These are phyloP conservation scores for Suillus placidus DNA, from an alignment of 768 basidiomycete genomes.

Conservation along the genomic window DNA sequence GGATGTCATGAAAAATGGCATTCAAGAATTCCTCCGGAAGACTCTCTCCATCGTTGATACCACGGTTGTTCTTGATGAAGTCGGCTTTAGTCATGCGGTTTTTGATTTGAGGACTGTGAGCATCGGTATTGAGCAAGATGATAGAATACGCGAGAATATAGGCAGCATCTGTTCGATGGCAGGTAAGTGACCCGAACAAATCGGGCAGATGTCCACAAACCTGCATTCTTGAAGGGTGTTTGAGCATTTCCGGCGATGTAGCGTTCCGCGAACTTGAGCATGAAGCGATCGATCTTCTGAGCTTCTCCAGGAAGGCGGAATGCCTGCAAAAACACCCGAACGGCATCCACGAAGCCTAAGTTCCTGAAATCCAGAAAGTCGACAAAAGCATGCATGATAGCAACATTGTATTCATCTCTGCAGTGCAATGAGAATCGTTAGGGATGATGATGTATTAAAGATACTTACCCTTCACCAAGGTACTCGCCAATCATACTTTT, in stretches of 20 bases:
- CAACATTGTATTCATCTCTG: slow-evolving; percentile 88
- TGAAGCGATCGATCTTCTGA: slow-evolving; percentile 98
- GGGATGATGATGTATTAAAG: neutral
- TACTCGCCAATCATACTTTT: slow-evolving; percentile 98
- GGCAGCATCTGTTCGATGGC: slow-evolving; percentile 66
- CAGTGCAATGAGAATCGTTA: slow-evolving; percentile 4
- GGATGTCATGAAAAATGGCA: slow-evolving; percentile 88
- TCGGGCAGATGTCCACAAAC: slow-evolving; percentile 45
- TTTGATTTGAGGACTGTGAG: slow-evolving; percentile 94
- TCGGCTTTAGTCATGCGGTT: slow-evolving; percentile 90
- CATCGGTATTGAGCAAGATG: slow-evolving; percentile 97
- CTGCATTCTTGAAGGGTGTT: slow-evolving; percentile 92
- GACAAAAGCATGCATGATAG: slow-evolving; percentile 97
- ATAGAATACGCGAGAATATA: slow-evolving; percentile 95
- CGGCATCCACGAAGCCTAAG: slow-evolving; percentile 82
- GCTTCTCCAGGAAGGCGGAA: slow-evolving; percentile 97
- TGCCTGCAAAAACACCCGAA: slow-evolving; percentile 88
- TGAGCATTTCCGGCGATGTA: slow-evolving; percentile 89
- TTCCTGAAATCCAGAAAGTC: slow-evolving; percentile 88
- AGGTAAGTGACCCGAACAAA: slow-evolving; percentile 12
- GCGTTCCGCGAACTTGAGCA: slow-evolving; percentile 98
- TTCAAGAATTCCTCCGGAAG: slow-evolving; percentile 84
- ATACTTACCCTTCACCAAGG: slow-evolving; percentile 88
- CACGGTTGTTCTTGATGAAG: slow-evolving; percentile 93
- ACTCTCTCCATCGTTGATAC: slow-evolving; percentile 90